Evolutionary conservation across 805 yeast genomes (phyloP).

Genomic region (Myxozyma neotropica): DNA sequence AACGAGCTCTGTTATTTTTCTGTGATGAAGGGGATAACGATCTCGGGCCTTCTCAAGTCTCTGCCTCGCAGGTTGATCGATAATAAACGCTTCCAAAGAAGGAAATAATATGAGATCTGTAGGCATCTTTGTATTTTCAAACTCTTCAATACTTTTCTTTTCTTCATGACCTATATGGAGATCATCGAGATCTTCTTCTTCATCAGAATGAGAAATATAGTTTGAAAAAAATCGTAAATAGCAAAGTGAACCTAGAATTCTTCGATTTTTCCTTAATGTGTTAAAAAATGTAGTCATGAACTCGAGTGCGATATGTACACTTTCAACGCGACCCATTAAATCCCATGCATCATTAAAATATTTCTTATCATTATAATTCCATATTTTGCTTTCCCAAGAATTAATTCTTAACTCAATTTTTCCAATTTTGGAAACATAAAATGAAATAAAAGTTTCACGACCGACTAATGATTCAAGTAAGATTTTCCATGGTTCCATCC

Average conservation of each 20-base stretch:
- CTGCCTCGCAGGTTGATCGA: background rate
- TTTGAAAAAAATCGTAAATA: background rate
- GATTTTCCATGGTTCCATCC: conserved; percentile 1
- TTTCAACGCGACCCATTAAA: background rate
- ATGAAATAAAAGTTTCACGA: background rate
- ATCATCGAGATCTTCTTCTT: background rate
- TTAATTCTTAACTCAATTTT: background rate
- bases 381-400: background rate
- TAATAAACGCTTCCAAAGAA: background rate
- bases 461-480: background rate
- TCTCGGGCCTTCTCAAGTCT: background rate
- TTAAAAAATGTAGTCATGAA: background rate
- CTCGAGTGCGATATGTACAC: background rate
- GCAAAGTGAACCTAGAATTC: background rate
- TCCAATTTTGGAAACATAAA: background rate
- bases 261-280: background rate
- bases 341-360: background rate
- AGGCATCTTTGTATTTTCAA: no score
- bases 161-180: no score
- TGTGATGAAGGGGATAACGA: background rate
- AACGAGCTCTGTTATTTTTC: background rate
- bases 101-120: background rate
- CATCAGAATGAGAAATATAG: background rate
- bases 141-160: no score
- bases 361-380: background rate